Evolutionary conservation across 768 basidiomycete genomes (phyloP).

Genomic region (Glaciozyma martinii): DNA sequence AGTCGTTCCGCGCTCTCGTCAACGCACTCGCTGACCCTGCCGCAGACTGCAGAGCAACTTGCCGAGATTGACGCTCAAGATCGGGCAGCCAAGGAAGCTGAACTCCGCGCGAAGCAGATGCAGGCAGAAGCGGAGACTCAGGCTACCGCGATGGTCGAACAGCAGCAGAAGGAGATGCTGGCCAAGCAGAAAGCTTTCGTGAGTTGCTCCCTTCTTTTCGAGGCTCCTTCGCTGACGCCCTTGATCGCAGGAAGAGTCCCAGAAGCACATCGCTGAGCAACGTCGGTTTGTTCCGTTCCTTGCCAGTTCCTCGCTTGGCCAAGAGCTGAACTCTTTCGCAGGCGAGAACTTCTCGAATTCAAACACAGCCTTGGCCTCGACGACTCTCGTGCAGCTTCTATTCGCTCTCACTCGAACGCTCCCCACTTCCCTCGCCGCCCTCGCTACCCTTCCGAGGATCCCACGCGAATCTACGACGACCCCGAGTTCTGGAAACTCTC

Average conservation of each 20-base stretch:
- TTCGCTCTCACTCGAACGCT: not conserved
- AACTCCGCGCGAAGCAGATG: not conserved
- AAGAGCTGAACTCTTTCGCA: not conserved
- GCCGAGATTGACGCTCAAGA: not conserved
- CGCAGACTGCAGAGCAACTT: not conserved
- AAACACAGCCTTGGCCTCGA: conserved; percentile 7
- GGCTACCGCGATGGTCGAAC: conserved; percentile 11
- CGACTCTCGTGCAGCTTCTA: not conserved
- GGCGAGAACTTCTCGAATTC: conserved; percentile 16
- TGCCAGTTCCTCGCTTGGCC: too few species aligned
- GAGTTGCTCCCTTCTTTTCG: not conserved
- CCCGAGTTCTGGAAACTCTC: conserved; percentile 7
- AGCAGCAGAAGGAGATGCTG: conserved; percentile 1
- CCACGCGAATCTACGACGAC: not conserved
- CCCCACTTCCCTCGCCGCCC: not conserved
- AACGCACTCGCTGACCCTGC: not conserved
- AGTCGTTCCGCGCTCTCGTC: too few species aligned
- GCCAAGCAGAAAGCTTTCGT: conserved; percentile 8
- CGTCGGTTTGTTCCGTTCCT: too few species aligned
- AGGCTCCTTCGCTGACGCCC: too few species aligned
- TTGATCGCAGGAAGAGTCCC: too few species aligned
- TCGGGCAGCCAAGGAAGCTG: not conserved
- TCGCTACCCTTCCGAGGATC: not conserved
- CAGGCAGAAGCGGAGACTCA: not conserved
- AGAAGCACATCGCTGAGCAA: too few species aligned